These are phyloP conservation scores for Cryptococcus sp. DNA, from an alignment of 1,284 basidiomycete species.

Conservation along the genomic window DNA sequence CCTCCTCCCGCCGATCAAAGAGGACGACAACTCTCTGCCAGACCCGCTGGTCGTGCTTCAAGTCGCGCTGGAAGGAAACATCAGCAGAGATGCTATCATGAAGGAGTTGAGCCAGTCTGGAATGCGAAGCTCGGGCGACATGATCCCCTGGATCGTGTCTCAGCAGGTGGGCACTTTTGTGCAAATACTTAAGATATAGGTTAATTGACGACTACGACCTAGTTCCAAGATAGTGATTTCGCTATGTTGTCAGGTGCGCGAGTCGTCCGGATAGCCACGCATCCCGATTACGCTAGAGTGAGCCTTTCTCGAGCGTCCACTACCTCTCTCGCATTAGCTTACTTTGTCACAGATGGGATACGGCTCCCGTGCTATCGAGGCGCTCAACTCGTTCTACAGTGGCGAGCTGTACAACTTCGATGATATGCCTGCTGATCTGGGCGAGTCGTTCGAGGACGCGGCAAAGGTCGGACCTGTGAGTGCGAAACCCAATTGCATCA, in stretches of 20 bases:
- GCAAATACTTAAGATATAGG: not conserved
- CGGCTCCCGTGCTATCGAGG: conserved; percentile 85
- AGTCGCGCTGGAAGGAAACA: conserved; percentile 93
- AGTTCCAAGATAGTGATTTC: conserved; percentile 95
- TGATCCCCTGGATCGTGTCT: conserved; percentile 96
- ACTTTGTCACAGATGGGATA: conserved; percentile 82
- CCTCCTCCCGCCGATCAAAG: conserved; percentile 83
- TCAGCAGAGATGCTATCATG: conserved; percentile 82
- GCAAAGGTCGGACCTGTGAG: conserved; percentile 64
- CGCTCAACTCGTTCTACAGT: conserved; percentile 85
- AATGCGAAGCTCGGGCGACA: conserved; percentile 71
- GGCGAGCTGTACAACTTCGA: conserved; percentile 91
- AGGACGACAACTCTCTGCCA: conserved; percentile 80
- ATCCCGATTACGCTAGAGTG: conserved; percentile 89
- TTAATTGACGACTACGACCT: conserved; percentile 7
- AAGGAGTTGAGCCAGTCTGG: conserved; percentile 69
- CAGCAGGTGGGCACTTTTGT: conserved; percentile 63
- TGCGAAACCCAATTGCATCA: not conserved
- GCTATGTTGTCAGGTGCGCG: conserved; percentile 88
- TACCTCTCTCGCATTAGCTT: not conserved
- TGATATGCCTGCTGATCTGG: conserved; percentile 61
- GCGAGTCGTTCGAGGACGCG: conserved; percentile 64
- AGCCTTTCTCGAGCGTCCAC: conserved; percentile 41
- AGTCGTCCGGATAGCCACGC: conserved; percentile 92
- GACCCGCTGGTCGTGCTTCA: conserved; percentile 94